A percentile compares a stretch with the other conserved stretches of the same genome.
Evolutionary conservation across 2,329 filamentous ascomycete species (phyloP).

Genomic region (Exophiala sp.): DNA sequence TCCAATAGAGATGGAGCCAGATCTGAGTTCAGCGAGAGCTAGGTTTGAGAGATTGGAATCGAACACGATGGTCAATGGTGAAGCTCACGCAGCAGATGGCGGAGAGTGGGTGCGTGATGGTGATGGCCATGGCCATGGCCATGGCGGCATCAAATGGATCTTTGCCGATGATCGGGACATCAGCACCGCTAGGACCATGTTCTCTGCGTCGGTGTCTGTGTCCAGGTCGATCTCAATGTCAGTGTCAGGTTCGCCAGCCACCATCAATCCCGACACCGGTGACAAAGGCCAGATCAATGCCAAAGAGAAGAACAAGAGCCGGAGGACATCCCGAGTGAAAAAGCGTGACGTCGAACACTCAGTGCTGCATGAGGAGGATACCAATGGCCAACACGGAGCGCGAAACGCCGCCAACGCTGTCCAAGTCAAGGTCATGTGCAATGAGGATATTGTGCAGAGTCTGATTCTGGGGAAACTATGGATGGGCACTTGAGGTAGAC

Average conservation of each 20-base stretch:
- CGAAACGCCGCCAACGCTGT: conserved; percentile 17
- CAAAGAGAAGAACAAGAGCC: neutral
- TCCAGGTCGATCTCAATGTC: neutral
- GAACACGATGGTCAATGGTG: neutral
- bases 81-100: neutral
- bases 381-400: conserved; percentile 35
- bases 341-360: conserved; percentile 23
- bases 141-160: conserved; percentile 62
- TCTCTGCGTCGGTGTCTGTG: conserved; percentile 2
- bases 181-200: conserved; percentile 48
- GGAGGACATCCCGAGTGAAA: conserved; percentile 24
- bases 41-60: conserved; percentile 29
- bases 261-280: too few relatives aligned
- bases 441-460: conserved; percentile 88
- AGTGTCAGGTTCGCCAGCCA: conserved; percentile 15
- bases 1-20: conserved; percentile 58
- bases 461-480: conserved; percentile 73
- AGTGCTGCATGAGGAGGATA: too few relatives aligned
- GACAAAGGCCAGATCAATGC: too few relatives aligned
- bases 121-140: neutral
- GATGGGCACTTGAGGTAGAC: too few relatives aligned
- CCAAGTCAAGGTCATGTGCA: conserved; percentile 61
- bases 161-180: conserved; percentile 65
- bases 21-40: conserved; percentile 58
- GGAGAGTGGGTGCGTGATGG: too few relatives aligned